Evolutionary conservation across 2,329 filamentous ascomycete genomes (phyloP).

Genomic region (Cercospora zeae-maydis): DNA sequence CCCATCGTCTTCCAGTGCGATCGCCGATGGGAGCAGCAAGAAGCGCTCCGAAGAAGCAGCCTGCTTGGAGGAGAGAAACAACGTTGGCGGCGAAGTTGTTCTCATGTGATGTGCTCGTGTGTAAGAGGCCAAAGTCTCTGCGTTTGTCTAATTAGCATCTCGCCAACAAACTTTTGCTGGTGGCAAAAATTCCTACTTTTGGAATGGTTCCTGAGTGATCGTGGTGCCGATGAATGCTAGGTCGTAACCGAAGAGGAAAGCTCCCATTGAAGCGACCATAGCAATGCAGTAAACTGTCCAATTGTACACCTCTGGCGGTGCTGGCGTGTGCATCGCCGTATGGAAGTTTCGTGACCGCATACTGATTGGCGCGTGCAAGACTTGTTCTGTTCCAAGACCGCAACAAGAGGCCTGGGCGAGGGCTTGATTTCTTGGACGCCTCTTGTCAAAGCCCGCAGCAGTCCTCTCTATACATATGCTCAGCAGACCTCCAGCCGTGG

Average conservation of each 20-base stretch:
- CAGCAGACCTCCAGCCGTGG: no score
- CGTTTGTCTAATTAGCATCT: background rate
- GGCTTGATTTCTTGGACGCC: no score
- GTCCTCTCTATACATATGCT: no score
- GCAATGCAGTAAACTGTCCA: constrained; percentile 16
- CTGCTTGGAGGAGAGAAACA: constrained; percentile 20
- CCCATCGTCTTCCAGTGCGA: constrained; percentile 11
- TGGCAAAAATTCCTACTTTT: background rate
- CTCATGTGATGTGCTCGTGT: constrained; percentile 3
- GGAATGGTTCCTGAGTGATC: constrained; percentile 21
- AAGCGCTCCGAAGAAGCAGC: constrained; percentile 20
- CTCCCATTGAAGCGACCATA: constrained; percentile 21
- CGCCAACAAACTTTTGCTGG: background rate
- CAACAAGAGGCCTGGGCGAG: no score
- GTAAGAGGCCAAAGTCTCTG: constrained; percentile 18
- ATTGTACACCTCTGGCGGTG: constrained; percentile 20
- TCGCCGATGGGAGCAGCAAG: constrained; percentile 15
- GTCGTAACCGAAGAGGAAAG: constrained; percentile 25
- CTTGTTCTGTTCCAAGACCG: no score
- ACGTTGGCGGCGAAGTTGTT: constrained; percentile 23
- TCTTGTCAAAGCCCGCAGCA: no score
- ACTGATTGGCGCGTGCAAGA: background rate
- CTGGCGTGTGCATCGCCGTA: constrained; percentile 4
- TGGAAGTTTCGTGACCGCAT: background rate
- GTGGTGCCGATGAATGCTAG: constrained; percentile 24